Conservation (phyloP, 2,329 filamentous ascomycete species). For the Talaromyces sp. region DNA sequence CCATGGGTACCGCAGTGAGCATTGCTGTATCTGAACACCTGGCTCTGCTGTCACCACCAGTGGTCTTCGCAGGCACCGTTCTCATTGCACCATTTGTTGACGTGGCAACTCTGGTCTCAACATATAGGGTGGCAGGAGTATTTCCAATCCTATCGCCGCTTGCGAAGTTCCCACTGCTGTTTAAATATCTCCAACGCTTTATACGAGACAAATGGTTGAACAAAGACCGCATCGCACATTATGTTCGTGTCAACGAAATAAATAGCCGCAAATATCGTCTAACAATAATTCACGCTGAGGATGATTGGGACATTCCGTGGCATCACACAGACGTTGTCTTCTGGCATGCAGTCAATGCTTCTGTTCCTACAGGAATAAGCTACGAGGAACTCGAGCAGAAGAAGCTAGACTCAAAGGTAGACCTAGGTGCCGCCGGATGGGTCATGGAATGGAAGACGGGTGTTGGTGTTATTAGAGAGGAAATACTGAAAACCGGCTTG, state of each 20-base stretch:
- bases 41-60: conserved; percentile 38
- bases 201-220: conserved; percentile 50
- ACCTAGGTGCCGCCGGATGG: conserved; percentile 48
- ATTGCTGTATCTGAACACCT: conserved; percentile 44
- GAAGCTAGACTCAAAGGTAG: conserved; percentile 37
- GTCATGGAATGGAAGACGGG: conserved; percentile 45
- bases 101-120: conserved; percentile 49
- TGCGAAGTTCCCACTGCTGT: conserved; percentile 43
- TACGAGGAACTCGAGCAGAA: conserved; percentile 44
- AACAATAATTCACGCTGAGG: conserved; percentile 32
- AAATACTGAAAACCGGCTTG: conserved; percentile 52
- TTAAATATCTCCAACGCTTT: conserved; percentile 45
- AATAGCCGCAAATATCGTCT: conserved; percentile 25
- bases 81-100: conserved; percentile 56
- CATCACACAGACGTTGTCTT: conserved; percentile 44
- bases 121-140: conserved; percentile 53
- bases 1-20: conserved; percentile 53
- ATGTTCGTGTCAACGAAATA: conserved; percentile 31
- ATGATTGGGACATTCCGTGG: conserved; percentile 32
- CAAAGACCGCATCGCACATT: conserved; percentile 45
- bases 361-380: conserved; percentile 31
- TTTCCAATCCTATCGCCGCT: conserved; percentile 53
- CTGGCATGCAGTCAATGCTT: conserved; percentile 53
- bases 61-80: conserved; percentile 51
- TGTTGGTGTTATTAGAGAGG: conserved; percentile 49